phyloP scores from a whole-genome alignment of 2,329 filamentous ascomycete species.

The Epichloe typhina region DNA sequence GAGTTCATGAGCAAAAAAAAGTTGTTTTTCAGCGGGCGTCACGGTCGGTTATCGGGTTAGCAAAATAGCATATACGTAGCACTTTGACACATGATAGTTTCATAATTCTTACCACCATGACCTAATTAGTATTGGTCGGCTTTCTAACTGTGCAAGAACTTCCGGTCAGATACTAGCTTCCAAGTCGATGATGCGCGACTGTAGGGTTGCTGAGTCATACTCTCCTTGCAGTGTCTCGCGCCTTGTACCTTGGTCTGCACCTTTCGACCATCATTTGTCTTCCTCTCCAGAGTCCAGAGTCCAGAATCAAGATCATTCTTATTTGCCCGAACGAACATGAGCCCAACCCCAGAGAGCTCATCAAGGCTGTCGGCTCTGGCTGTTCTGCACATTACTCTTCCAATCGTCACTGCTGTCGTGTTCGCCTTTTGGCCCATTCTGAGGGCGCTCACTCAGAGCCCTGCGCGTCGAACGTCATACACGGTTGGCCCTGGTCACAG shows the following conservation, averaged over 20 bases:
- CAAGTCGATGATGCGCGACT: no score
- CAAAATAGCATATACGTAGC: background rate
- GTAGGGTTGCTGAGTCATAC: no score
- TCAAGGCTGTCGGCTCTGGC: background rate
- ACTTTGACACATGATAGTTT: background rate
- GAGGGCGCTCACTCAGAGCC: conserved; percentile 1
- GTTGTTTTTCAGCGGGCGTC: background rate
- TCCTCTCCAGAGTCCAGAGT: no score
- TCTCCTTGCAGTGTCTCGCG: no score
- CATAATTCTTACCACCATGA: background rate
- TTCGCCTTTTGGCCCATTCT: background rate
- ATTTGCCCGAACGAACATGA: background rate
- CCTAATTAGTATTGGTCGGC: background rate
- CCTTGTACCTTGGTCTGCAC: no score
- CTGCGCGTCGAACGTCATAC: background rate
- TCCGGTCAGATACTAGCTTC: no score
- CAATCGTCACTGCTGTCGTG: background rate
- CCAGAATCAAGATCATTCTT: background rate
- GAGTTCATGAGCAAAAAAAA: background rate
- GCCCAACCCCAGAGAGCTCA: background rate
- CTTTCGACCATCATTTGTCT: no score
- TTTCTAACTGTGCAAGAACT: no score
- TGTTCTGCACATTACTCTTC: conserved; percentile 4
- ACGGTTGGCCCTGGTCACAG: background rate
- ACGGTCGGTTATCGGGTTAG: background rate